Conservation (phyloP, 1,284 basidiomycete species). For the Microbotryum silenes-acaulis region DNA sequence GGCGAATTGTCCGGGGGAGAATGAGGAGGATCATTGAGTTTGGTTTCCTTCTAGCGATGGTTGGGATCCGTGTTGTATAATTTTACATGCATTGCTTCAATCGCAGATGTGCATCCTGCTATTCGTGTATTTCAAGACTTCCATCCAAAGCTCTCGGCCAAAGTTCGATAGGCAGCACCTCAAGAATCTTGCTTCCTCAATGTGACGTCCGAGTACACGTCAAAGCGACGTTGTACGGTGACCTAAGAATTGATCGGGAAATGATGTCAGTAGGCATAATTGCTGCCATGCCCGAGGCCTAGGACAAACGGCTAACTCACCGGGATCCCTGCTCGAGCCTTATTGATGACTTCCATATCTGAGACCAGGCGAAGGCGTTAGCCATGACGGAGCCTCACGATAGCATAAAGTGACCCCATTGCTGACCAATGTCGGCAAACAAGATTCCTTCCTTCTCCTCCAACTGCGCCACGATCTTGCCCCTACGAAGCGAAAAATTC, state of each 20-base stretch:
- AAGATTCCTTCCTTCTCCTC: slow-evolving; percentile 73
- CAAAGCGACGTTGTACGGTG: slow-evolving; percentile 78
- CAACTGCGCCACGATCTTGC: slow-evolving; percentile 68
- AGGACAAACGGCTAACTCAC: not conserved
- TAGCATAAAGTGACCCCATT: no score
- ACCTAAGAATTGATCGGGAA: slow-evolving; percentile 57
- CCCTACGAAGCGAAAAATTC: slow-evolving; percentile 48
- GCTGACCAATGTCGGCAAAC: slow-evolving; percentile 69
- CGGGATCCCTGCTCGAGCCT: slow-evolving; percentile 56
- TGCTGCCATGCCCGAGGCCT: no score
- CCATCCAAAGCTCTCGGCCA: not conserved
- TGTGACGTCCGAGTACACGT: slow-evolving; percentile 72
- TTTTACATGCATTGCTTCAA: not conserved
- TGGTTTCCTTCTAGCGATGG: slow-evolving; percentile 4
- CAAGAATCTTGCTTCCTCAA: not conserved
- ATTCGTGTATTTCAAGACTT: no score
- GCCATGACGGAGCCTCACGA: not conserved
- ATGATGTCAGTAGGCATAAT: no score
- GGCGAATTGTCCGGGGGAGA: slow-evolving; percentile 60
- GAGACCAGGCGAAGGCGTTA: slow-evolving; percentile 5
- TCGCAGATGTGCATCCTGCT: not conserved
- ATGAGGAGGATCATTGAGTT: slow-evolving; percentile 59
- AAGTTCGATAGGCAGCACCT: not conserved
- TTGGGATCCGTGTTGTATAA: not conserved
- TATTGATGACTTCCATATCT: slow-evolving; percentile 65